A percentile compares a stretch with the other conserved stretches of the same genome.
These are phyloP conservation scores for Solanum rostratum DNA, from an alignment of 257 asterid genomes.

Conservation along the genomic window DNA sequence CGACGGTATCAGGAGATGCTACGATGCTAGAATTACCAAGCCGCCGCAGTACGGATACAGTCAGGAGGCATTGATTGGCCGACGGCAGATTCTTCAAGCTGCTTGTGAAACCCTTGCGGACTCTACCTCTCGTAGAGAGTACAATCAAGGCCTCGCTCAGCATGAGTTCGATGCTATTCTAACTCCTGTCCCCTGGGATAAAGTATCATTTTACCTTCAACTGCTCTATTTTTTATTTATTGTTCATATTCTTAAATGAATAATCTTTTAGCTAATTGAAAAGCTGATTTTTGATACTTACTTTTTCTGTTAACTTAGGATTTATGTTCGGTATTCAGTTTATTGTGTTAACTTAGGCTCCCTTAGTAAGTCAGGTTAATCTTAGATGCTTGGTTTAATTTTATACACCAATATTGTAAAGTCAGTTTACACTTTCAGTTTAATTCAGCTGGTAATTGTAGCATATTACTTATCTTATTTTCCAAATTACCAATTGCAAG, in stretches of 20 bases:
- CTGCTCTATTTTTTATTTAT: not conserved
- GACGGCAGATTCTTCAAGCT: slow-evolving; percentile 87
- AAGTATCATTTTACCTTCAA: slow-evolving; percentile 27
- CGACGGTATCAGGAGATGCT: slow-evolving; percentile 88
- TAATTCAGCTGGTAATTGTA: not conserved
- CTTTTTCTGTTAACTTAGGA: not conserved
- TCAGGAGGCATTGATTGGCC: slow-evolving; percentile 71
- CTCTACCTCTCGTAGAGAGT: slow-evolving; percentile 68
- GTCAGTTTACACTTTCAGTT: not conserved
- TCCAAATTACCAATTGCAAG: not conserved
- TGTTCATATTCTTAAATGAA: not conserved
- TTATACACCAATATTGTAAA: not conserved
- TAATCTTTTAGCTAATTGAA: not conserved
- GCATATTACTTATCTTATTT: not conserved
- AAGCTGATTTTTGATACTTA: not conserved
- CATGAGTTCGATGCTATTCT: slow-evolving; percentile 63
- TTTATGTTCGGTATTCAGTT: not conserved
- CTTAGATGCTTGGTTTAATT: not conserved
- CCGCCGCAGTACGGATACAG: slow-evolving; percentile 87
- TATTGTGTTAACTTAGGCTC: not conserved
- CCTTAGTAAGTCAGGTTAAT: not conserved
- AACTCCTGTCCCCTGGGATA: slow-evolving; percentile 94
- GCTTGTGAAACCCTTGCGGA: slow-evolving; percentile 85
- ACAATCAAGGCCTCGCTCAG: slow-evolving; percentile 66
- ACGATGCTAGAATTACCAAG: slow-evolving; percentile 69